Percentiles rank a stretch among this genome's conserved stretches.
These are phyloP conservation scores for Adansonia grandidieri DNA, from an alignment of 441 rosid genomes.

Conservation along the genomic window DNA sequence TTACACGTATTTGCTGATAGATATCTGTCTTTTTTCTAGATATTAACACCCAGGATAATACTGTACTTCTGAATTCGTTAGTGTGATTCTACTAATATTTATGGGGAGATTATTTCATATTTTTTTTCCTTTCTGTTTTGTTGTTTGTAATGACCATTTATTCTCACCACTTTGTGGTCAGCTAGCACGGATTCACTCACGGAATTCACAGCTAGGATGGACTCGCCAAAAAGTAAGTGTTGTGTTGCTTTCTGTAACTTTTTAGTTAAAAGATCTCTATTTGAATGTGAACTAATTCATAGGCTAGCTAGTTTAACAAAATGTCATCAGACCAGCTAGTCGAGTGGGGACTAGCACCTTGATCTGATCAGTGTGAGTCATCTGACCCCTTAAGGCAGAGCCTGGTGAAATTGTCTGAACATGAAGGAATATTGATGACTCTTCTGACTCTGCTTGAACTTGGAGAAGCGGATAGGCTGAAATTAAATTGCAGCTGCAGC, in stretches of 20 bases:
- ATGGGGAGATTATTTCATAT: neutral
- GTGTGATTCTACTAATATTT: neutral
- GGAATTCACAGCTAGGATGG: constrained; percentile 60
- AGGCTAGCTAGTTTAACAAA: constrained; percentile 34
- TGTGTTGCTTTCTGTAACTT: neutral
- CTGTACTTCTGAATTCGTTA: neutral
- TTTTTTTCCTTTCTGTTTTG: neutral
- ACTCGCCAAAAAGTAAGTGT: constrained; percentile 66
- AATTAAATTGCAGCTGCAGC: constrained; percentile 17
- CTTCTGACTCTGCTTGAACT: constrained; percentile 26
- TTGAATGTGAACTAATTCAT: constrained; percentile 26
- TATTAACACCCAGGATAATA: neutral
- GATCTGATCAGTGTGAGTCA: constrained; percentile 28
- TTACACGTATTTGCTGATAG: neutral
- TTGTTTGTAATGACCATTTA: constrained; percentile 14
- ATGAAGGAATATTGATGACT: constrained; percentile 25
- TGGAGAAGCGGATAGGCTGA: constrained; percentile 22
- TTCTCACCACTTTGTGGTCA: constrained; percentile 29
- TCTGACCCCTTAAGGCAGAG: constrained; percentile 28
- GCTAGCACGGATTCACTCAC: constrained; percentile 56
- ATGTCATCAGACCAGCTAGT: constrained; percentile 28
- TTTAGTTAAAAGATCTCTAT: constrained; percentile 11
- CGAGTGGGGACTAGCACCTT: constrained; percentile 31
- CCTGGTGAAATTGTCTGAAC: constrained; percentile 27
- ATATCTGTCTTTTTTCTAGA: neutral